phyloP scores from a whole-genome alignment of 2,329 filamentous ascomycete genomes.

The Didymella segeticola region DNA sequence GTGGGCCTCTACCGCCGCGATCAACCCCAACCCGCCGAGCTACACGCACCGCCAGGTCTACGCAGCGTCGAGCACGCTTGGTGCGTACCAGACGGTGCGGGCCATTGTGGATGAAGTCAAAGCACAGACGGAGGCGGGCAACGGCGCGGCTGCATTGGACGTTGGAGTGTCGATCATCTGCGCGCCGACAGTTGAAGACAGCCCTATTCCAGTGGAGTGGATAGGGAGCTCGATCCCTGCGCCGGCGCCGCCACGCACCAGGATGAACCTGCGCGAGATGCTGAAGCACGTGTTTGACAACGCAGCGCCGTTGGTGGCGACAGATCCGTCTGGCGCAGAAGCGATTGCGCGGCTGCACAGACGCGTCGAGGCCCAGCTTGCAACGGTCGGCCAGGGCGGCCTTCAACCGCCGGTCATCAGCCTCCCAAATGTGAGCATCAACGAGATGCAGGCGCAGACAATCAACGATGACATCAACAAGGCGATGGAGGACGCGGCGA shows the following conservation, averaged over 20 bases:
- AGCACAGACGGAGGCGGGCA: constrained; percentile 65
- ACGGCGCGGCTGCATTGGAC: constrained; percentile 70
- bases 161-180: constrained; percentile 73
- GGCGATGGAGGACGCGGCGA: constrained; percentile 47
- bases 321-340: constrained; percentile 66
- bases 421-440: constrained; percentile 37
- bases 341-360: constrained; percentile 68
- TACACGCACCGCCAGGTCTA: constrained; percentile 78
- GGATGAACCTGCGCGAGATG: constrained; percentile 65
- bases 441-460: constrained; percentile 34
- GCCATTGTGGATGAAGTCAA: constrained; percentile 73
- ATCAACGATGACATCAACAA: constrained; percentile 43
- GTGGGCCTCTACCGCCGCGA: constrained; percentile 65
- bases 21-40: constrained; percentile 62
- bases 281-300: constrained; percentile 66
- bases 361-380: constrained; percentile 69
- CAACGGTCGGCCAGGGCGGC: constrained; percentile 29
- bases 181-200: constrained; percentile 60
- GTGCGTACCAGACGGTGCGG: constrained; percentile 65
- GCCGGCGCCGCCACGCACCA: constrained; percentile 41
- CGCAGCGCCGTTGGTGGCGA: constrained; percentile 63
- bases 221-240: constrained; percentile 36
- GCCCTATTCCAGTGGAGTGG: constrained; percentile 45
- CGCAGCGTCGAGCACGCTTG: constrained; percentile 65
- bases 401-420: constrained; percentile 37